Evolutionary conservation across 805 yeast species (phyloP), one percentile per base, ranked within the genome.

Genomic region (Candida chilensis): DNA sequence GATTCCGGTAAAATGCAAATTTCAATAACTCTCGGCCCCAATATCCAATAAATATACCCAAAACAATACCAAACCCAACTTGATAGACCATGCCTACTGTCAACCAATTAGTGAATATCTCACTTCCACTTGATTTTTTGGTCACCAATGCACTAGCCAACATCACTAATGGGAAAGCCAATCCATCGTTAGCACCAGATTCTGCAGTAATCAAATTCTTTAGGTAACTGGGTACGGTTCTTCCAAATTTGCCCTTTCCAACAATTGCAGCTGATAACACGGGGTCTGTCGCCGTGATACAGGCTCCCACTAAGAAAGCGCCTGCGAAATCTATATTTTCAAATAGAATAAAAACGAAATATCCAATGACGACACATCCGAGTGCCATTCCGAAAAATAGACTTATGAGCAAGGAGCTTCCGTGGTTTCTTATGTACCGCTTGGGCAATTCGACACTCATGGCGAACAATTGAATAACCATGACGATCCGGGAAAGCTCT

Each of bases 261-360:
- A 80, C 84, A 24, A 78, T 78, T 2, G 84, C 82, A 25, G 80
- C 80, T 3, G 82, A 76, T 44, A 78, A 60, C 27, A 79, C 81
- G 3, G 87, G 88, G 48, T 79, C 88, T 0, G 88, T 79, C 5
- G 87, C 86, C 0, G 88, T 79, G 31, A 78, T 71, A 48, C 87
- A 78, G 2, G 84, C 83, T 7, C 75, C 66, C 1, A 79, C 74
- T 30, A 78, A 56, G 18, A 79, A 63, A 5, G 74, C 71, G 29
- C 75, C 71, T 14, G 71, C 50, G 46, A 71, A 77, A 20, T 56
- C 51, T 33, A 78, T 55, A 18, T 67, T 67, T 0, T 84, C 84
- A 20, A 78, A 67, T 28, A 78, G 56, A 5, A 60, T 54, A 74
- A 78, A 79, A 19, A 77, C 62, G 38, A 79, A 74, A 4, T 74